Conservation (phyloP, 257 asterid species). For the Primulina tabacum region DNA sequence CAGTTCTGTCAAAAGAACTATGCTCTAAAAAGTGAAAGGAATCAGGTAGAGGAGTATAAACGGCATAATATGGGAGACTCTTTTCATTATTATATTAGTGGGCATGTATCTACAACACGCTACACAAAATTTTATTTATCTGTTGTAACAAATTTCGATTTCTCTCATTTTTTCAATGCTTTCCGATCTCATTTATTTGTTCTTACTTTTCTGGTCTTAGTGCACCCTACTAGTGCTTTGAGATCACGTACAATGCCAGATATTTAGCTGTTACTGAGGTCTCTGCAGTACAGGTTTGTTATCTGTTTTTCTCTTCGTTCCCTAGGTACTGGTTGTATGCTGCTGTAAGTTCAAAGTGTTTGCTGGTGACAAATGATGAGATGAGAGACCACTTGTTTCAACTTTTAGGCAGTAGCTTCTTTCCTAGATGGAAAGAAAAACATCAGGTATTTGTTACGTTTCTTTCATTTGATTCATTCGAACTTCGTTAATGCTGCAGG, state of each 20-base stretch:
- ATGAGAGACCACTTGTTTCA: constrained; percentile 97
- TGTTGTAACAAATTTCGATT: no score
- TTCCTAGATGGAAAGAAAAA: constrained; percentile 98
- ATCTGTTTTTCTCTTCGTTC: constrained; percentile 7
- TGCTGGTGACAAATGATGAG: constrained; percentile 95
- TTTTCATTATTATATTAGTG: no score
- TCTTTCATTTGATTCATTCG: not conserved
- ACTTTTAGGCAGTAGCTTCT: constrained; percentile 74
- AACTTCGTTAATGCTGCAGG: not conserved
- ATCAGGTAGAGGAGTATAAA: not conserved
- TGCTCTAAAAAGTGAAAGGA: not conserved
- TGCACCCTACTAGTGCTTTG: not conserved
- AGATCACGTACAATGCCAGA: constrained; percentile 7
- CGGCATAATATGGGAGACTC: not conserved
- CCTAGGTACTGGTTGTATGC: constrained; percentile 92
- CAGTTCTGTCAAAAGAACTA: not conserved
- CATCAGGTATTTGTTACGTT: constrained; percentile 60
- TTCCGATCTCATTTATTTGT: not conserved
- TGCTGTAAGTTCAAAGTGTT: constrained; percentile 80
- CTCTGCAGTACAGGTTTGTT: not conserved
- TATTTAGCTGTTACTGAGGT: constrained; percentile 3
- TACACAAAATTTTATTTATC: not conserved
- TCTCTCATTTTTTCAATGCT: no score
- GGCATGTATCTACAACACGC: not conserved
- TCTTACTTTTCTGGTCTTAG: not conserved